phyloP scores from a whole-genome alignment of 1,284 basidiomycete genomes.

The Irpex sp. region DNA sequence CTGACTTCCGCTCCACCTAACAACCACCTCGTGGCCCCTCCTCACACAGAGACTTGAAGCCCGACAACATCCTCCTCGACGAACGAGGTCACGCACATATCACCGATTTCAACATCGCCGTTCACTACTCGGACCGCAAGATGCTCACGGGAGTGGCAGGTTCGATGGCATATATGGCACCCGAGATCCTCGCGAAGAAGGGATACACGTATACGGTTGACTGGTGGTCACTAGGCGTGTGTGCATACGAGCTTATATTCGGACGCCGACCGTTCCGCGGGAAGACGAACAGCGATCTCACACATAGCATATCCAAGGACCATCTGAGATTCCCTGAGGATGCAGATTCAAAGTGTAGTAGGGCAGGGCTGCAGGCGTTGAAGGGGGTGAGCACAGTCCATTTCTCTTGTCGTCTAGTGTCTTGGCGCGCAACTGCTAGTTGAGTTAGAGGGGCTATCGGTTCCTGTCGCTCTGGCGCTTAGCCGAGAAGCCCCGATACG shows the following conservation, averaged over 20 bases:
- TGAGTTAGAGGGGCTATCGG: too few relatives aligned
- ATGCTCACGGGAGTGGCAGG: conserved; percentile 94
- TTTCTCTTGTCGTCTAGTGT: conserved; percentile 1
- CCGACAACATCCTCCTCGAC: conserved; percentile 96
- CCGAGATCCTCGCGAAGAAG: conserved; percentile 83
- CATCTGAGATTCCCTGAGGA: conserved; percentile 75
- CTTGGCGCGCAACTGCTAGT: not conserved
- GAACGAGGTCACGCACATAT: conserved; percentile 95
- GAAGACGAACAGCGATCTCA: conserved; percentile 86
- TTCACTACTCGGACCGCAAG: conserved; percentile 87
- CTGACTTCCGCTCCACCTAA: conserved; percentile 20
- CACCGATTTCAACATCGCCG: conserved; percentile 98
- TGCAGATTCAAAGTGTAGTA: conserved; percentile 67
- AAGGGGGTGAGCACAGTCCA: conserved; percentile 51
- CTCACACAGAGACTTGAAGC: conserved; percentile 81
- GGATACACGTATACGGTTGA: conserved; percentile 91
- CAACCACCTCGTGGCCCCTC: conserved; percentile 31
- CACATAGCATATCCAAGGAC: conserved; percentile 83
- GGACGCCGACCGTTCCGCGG: conserved; percentile 91
- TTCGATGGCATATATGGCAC: conserved; percentile 99
- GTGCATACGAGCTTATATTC: conserved; percentile 89
- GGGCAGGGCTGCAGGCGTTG: conserved; percentile 61
- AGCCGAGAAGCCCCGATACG: too few relatives aligned
- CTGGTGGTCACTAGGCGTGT: conserved; percentile 96
- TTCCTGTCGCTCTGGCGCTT: too few relatives aligned